Conservation (phyloP, 495 filamentous ascomycete species). For the Apiosordaria backusii region DNA sequence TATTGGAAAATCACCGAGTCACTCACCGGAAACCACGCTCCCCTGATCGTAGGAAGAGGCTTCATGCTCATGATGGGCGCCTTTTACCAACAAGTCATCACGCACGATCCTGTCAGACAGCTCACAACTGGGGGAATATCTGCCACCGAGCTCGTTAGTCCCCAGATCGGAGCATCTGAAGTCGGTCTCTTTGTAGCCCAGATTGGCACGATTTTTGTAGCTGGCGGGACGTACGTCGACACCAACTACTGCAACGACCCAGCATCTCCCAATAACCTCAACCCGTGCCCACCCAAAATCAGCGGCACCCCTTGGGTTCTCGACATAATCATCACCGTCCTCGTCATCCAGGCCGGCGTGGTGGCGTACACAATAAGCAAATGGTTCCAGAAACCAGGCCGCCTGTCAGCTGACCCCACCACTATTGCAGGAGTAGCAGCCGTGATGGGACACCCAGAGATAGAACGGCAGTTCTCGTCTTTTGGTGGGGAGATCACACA, state of each 20-base stretch:
- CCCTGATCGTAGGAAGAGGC: conserved; percentile 14
- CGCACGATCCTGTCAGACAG: conserved; percentile 25
- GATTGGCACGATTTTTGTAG: conserved; percentile 23
- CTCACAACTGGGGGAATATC: conserved; percentile 18
- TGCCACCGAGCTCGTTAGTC: conserved; percentile 17
- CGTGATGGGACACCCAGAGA: conserved; percentile 31
- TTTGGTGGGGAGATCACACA: conserved; percentile 24
- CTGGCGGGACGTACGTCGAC: conserved; percentile 25
- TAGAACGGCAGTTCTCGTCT: conserved; percentile 22
- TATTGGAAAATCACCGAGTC: conserved; percentile 1
- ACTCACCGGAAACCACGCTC: conserved; percentile 17
- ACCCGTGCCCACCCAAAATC: conserved; percentile 24
- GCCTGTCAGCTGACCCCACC: conserved; percentile 26
- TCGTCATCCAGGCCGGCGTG: conserved; percentile 14
- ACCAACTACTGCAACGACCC: conserved; percentile 22
- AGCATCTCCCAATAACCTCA: background rate
- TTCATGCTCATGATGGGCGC: conserved; percentile 11
- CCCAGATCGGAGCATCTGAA: conserved; percentile 11
- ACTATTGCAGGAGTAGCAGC: conserved; percentile 29
- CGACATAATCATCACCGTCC: conserved; percentile 23
- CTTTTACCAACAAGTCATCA: conserved; percentile 24
- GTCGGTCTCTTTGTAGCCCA: conserved; percentile 19
- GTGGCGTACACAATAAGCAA: conserved; percentile 17
- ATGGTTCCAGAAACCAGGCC: conserved; percentile 22
- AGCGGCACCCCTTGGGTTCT: conserved; percentile 24